phyloP scores from a whole-genome alignment of 768 basidiomycete species.

The Rhizopogon rudus region DNA sequence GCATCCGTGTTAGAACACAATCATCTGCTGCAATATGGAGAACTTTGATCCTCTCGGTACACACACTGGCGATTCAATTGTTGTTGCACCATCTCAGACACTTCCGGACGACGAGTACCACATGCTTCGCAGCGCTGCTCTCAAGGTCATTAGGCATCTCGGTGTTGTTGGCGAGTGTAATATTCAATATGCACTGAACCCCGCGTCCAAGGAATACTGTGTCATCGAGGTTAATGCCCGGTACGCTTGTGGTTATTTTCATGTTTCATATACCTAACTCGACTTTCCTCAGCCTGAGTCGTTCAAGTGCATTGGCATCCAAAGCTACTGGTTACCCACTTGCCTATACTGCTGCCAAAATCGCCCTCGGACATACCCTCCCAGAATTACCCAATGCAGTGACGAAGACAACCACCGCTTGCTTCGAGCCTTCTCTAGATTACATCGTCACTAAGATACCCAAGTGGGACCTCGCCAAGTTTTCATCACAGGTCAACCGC shows the following conservation, averaged over 20 bases:
- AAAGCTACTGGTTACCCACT: constrained; percentile 99
- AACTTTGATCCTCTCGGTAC: constrained; percentile 99
- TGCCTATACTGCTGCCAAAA: constrained; percentile 98
- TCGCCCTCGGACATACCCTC: constrained; percentile 94
- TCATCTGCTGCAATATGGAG: constrained; percentile 99
- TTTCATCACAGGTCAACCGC: constrained; percentile 89
- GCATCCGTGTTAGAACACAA: constrained; percentile 69
- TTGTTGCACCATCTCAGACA: constrained; percentile 97
- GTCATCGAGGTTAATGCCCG: constrained; percentile 98
- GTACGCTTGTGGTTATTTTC: constrained; percentile 27
- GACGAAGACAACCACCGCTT: constrained; percentile 98
- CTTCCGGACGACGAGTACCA: constrained; percentile 98
- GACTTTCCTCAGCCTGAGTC: constrained; percentile 49
- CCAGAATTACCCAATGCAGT: constrained; percentile 98
- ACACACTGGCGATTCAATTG: constrained; percentile 98
- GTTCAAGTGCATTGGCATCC: constrained; percentile 92
- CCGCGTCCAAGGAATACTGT: constrained; percentile 87
- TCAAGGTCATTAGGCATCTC: constrained; percentile 91
- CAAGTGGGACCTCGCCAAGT: constrained; percentile 99
- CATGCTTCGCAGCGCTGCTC: constrained; percentile 96
- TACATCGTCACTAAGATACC: constrained; percentile 99
- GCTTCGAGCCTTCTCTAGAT: constrained; percentile 97
- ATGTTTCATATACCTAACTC: neutral
- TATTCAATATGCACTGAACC: constrained; percentile 98
- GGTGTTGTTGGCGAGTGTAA: constrained; percentile 95